Conservation (phyloP, 148 eudicot species). For the Silene uniflora region DNA sequence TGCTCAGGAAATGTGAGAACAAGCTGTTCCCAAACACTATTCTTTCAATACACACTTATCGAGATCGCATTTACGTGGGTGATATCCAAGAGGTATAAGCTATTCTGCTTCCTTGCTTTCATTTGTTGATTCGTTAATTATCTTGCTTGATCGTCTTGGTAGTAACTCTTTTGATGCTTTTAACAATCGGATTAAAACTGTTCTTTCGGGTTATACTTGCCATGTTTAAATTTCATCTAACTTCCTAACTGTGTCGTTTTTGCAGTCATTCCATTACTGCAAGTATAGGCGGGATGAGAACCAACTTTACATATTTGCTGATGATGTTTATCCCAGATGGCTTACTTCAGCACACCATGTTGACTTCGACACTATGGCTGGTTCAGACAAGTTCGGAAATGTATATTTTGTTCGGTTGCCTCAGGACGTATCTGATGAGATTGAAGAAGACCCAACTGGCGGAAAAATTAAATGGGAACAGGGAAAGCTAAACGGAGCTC, state of each 20-base stretch:
- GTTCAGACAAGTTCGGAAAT: constrained; percentile 95
- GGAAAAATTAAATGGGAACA: constrained; percentile 98
- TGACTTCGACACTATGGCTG: constrained; percentile 99
- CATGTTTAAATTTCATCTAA: background rate
- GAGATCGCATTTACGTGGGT: constrained; percentile 97
- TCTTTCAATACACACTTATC: constrained; percentile 75
- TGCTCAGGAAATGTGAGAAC: constrained; percentile 98
- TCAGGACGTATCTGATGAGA: constrained; percentile 94
- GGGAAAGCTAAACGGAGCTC: constrained; percentile 93
- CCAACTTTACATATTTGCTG: constrained; percentile 92
- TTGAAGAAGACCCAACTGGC: constrained; percentile 98
- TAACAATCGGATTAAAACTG: background rate
- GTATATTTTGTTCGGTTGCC: constrained; percentile 88
- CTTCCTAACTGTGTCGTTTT: no score
- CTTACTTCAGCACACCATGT: constrained; percentile 84
- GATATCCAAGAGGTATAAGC: constrained; percentile 89
- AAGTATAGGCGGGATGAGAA: constrained; percentile 96
- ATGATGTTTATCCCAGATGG: constrained; percentile 96
- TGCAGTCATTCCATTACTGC: constrained; percentile 97
- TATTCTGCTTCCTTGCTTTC: constrained; percentile 10
- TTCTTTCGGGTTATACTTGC: background rate
- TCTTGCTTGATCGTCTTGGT: background rate
- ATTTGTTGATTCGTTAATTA: background rate
- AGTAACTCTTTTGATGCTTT: background rate
- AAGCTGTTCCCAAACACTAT: constrained; percentile 90